Evolutionary conservation across 2,329 filamentous ascomycete species (phyloP).

Genomic region (Nakataea oryzae): DNA sequence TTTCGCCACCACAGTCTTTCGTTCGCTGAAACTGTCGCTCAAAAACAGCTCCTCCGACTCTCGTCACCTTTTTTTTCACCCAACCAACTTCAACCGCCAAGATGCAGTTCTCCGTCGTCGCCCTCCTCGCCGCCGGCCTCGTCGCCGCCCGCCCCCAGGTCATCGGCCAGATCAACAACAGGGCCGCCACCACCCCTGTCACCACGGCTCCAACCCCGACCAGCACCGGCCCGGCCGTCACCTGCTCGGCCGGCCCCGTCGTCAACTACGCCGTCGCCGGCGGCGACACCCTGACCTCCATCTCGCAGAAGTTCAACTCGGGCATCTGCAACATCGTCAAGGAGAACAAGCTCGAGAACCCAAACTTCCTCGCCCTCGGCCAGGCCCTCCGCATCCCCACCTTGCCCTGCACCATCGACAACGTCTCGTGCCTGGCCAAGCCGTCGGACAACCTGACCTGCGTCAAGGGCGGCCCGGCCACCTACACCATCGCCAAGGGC

Average conservation of each 20-base stretch:
- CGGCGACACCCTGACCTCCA: background rate
- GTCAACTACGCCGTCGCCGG: background rate
- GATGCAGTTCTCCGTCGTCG: background rate
- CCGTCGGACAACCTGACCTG: background rate
- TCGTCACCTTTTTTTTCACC: background rate
- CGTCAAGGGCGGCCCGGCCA: background rate
- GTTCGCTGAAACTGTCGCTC: background rate
- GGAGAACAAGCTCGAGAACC: background rate
- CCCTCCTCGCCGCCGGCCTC: background rate
- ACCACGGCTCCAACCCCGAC: background rate
- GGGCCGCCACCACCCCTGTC: background rate
- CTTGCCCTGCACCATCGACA: background rate
- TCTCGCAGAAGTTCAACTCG: conserved; percentile 1
- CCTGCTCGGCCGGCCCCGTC: background rate
- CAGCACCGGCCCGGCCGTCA: background rate
- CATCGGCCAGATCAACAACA: background rate
- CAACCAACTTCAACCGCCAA: background rate
- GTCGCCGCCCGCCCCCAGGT: background rate
- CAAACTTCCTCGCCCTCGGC: background rate
- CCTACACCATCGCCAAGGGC: background rate
- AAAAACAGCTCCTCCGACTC: no score
- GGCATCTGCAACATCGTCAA: conserved; percentile 4
- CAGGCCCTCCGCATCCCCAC: conserved; percentile 2
- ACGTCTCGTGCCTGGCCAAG: conserved; percentile 2
- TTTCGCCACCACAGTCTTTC: background rate